Conservation (phyloP, 495 filamentous ascomycete species). For the Penicillium herquei region DNA sequence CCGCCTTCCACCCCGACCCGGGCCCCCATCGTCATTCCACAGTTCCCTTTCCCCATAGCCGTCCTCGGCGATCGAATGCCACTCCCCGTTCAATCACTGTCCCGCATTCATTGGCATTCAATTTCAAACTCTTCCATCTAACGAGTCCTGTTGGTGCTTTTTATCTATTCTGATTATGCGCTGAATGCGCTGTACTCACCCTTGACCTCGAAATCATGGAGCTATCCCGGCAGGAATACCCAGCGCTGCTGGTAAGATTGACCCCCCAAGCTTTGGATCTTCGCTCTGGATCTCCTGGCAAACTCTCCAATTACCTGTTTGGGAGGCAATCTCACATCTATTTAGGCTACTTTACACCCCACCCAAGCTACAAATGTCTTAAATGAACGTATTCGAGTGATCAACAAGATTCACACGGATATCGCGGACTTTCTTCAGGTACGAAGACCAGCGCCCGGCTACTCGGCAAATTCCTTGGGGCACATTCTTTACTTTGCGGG, state of each 20-base stretch:
- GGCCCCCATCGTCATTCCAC: constrained; percentile 28
- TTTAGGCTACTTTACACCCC: constrained; percentile 78
- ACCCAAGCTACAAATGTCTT: constrained; percentile 80
- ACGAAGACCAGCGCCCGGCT: constrained; percentile 23
- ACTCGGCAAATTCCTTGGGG: constrained; percentile 9
- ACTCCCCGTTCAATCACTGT: constrained; percentile 17
- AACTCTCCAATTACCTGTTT: constrained; percentile 12
- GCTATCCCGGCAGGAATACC: constrained; percentile 89
- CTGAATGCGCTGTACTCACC: constrained; percentile 27
- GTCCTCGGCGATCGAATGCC: constrained; percentile 25
- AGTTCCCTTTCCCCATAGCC: constrained; percentile 21
- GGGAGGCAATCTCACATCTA: constrained; percentile 11
- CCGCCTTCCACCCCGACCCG: constrained; percentile 1
- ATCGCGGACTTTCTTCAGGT: constrained; percentile 98
- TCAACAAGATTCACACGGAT: constrained; percentile 81
- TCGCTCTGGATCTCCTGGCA: background rate
- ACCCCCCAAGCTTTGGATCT: background rate
- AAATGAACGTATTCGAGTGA: constrained; percentile 83
- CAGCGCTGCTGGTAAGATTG: constrained; percentile 83
- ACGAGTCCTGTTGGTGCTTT: constrained; percentile 7
- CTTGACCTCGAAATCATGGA: constrained; percentile 57
- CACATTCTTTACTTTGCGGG: constrained; percentile 10
- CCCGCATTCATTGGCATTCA: constrained; percentile 23
- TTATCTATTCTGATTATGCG: constrained; percentile 38
- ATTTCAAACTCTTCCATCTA: background rate